Evolutionary conservation across 305 asterid species (phyloP).

Genomic region (Petunia hybrid): DNA sequence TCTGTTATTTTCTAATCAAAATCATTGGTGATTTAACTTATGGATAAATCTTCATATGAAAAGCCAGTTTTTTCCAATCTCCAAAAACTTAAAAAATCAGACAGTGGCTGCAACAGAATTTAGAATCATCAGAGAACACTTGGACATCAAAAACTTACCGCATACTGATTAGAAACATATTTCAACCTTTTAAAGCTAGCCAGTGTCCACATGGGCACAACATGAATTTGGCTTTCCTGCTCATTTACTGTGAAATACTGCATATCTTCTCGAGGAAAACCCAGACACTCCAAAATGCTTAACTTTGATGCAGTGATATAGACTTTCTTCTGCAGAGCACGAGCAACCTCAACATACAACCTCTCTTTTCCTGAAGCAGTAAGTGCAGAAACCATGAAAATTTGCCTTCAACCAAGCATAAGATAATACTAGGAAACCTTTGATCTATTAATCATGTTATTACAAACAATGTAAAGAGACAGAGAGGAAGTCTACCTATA

Average conservation of each 20-base stretch:
- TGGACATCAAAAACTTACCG: conserved; percentile 52
- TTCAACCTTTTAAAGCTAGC: conserved; percentile 88
- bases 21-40: not conserved
- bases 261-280: conserved; percentile 69
- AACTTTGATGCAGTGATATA: conserved; percentile 78
- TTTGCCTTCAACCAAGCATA: not conserved
- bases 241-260: conserved; percentile 84
- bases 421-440: conserved; percentile 8
- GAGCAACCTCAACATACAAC: conserved; percentile 86
- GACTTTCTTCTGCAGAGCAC: conserved; percentile 79
- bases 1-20: not conserved
- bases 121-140: conserved; percentile 21
- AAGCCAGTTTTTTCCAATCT: not conserved
- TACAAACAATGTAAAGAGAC: conserved; percentile 20
- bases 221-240: conserved; percentile 91
- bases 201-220: conserved; percentile 94
- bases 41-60: not conserved
- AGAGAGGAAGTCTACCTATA: conserved; percentile 64
- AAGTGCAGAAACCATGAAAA: conserved; percentile 26
- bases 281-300: conserved; percentile 82
- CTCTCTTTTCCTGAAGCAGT: conserved; percentile 78
- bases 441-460: not conserved
- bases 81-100: not conserved
- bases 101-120: conserved; percentile 20
- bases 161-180: conserved; percentile 71